Base-by-base conservation (phyloP, 441 rosid genomes). In the Monsonia emarginata region DNA sequence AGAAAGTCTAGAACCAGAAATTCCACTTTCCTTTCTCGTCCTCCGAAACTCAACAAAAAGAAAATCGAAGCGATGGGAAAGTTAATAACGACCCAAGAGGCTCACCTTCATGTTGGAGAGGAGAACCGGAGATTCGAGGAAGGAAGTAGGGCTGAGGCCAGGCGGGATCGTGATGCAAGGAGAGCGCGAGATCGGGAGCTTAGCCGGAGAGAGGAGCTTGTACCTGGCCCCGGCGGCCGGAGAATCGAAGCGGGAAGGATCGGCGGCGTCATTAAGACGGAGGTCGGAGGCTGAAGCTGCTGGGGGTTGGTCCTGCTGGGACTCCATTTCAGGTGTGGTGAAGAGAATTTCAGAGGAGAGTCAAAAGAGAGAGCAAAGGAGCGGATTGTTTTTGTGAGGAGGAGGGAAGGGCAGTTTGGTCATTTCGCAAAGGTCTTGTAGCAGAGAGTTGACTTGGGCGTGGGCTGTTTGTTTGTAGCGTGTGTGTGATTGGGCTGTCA, bases 171-270 rank as follows among this genome's bases (percentile, higher is more conserved):
- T 82, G 74, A 86, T 81, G 67, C 89, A 85, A 42, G 90, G 38
- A 2, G 93, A 81, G 74, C 96, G 79, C 22, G 96, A 84, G 88
- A 90, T 94, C 85, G 97, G 97, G 26, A 94, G 86, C 86, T 87
- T 90, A 11, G 96, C 91, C 65, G 98, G 98, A 27, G 98, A 90
- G 85, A 90, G 82, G 1, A 94, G 85, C 91, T 85, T 88, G 75
- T 94, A 94, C 85, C 93, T 80, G 24, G 98, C 96, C 11, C 80
- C 84, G 0, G 64, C 58, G 21, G 63, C 18, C 44, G 44, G 44
- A 24, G 57, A 72, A 70, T 24, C 48, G 76, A 24, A 73, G 69
- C 64, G 57, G 65, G 27, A 64, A 63, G 44, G 36, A 56, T 7
- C 0, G 14, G 10, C 16, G 30, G 28, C n/a, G 36, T 46, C 26